Evolutionary conservation across 805 yeast species (phyloP).

Genomic region (Metschnikowia cubensis): DNA sequence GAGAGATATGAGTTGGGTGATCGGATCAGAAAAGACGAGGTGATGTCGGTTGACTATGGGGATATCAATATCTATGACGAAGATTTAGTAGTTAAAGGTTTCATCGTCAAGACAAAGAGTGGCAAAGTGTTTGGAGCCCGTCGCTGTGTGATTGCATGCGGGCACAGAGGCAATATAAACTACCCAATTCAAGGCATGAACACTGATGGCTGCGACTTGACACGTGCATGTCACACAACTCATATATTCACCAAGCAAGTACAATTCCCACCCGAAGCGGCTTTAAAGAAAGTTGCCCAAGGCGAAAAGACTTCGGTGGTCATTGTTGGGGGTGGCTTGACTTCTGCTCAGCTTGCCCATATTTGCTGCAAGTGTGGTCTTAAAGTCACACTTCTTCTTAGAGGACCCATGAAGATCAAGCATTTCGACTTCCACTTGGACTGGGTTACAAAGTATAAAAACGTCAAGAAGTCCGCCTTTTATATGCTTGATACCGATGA

Average conservation of each 20-base stretch:
- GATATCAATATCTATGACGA: constrained; percentile 21
- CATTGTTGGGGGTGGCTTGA: constrained; percentile 45
- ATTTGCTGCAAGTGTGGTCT: constrained; percentile 30
- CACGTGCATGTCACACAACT: constrained; percentile 35
- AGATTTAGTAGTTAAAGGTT: constrained; percentile 27
- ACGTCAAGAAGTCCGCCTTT: constrained; percentile 40
- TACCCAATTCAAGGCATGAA: constrained; percentile 26
- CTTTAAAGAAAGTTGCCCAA: constrained; percentile 13
- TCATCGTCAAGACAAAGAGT: constrained; percentile 26
- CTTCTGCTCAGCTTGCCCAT: constrained; percentile 45
- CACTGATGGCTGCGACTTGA: constrained; percentile 9
- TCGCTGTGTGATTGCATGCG: constrained; percentile 32
- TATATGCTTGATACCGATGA: constrained; percentile 42
- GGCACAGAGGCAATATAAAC: constrained; percentile 34
- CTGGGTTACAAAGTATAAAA: constrained; percentile 48
- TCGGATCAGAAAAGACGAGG: constrained; percentile 31
- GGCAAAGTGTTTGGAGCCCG: constrained; percentile 34
- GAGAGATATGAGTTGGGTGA: constrained; percentile 29
- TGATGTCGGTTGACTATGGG: constrained; percentile 28
- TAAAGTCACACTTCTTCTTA: constrained; percentile 30
- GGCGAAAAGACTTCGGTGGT: constrained; percentile 17
- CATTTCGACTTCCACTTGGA: constrained; percentile 47
- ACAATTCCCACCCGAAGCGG: constrained; percentile 21
- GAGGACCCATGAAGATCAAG: constrained; percentile 39
- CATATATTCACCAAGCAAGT: constrained; percentile 28